Base-by-base conservation (phyloP, 2,329 filamentous ascomycete genomes). In the Colletotrichum coccodes region DNA sequence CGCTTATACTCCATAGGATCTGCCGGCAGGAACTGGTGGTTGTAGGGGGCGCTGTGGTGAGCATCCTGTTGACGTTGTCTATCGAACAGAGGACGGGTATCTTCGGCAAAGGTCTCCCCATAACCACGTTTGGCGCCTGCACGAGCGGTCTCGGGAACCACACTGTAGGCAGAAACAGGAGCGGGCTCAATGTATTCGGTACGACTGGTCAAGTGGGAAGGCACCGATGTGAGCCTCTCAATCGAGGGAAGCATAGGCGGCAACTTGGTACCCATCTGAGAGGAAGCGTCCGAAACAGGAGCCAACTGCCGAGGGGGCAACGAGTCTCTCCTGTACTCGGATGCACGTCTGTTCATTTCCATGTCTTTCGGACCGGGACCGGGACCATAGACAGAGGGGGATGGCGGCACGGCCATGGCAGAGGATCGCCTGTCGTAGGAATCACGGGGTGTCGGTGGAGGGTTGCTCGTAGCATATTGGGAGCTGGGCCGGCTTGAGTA, bases 351-450 rank as follows among this genome's bases (percentile, higher is more conserved):
- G 8, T 18, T 16, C 30, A 44, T 42, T 8, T 68, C 64, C 7
- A 26, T 23, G 3, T 69, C 70, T 28, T 47, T 63, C 6, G 66
- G 40, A 3, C 26, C 52, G 11, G 18, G 54, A 2, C 23, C 46
- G 8, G 23, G 30, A 16, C 28, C 58, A 71, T 76, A 78, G 9
- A 73, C 63, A 0, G 79, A 79, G 11, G 81, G 77, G 14, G 83
- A 80, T 3, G 79, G 79, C 38, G 85, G 82, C 9, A 76, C 75
- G 34, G 78, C 79, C 21, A 75, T 77, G 57, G 79, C 79, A 6
- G 79, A 78, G 1, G 77, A 75, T 47, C 81, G 78, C n/a, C 79
- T 77, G 54, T 82, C 77, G 57, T 82, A 80, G n/a, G 72, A 38
- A 21, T 81, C 79, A 7, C 76, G 76, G 61, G 77, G 79, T 21